Evolutionary conservation across 2,329 filamentous ascomycete species (phyloP), one percentile per base, ranked within the genome.

Genomic region (Zasmidium citrigriseum): DNA sequence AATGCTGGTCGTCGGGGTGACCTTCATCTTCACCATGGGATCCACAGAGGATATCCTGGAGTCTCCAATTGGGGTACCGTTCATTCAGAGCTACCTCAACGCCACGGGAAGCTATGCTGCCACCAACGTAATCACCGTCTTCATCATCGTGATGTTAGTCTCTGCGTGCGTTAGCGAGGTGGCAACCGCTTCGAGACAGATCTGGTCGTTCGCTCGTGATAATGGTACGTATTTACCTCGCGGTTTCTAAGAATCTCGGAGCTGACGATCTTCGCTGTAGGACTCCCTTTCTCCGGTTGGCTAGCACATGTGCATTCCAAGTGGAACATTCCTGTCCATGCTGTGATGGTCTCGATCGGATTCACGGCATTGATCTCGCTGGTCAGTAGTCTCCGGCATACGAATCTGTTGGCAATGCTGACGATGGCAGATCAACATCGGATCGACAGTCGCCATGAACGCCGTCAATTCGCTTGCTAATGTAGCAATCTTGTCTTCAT

Each of bases 391-490:
- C 20, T 46, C 20, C 20, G 44, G 7, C 45, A 47, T 5, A 14
- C 11, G 21, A 47, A 7, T 3, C 21, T 47, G 45, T 14, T 23
- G 14, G 45, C 12, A 22, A n/a, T 41, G 34, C 34, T 41, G 14
- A 41, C 18, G 5, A 16, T 10, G 7, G 2, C 46, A 49, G 27
- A 72, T 74, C 53, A 73, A 72, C 51, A 67, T 74, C 52, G 72
- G 71, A 38, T 69, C 68, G 21, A 76, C 73, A 25, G 73, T 74
- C 10, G 76, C 74, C 21, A 70, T 81, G 45, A 72, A 75, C 58
- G 75, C 75, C 25, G 75, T 78, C 29, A 72, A 78, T 23, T 73
- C 76, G 2, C 70, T 79, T 16, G 70, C 68, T 10, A 67, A 72
- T 5, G 72, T 66, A 24, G 73, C 76, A 2, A 67, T 76, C 12